phyloP scores from a whole-genome alignment of 495 filamentous ascomycete species.

The Aspergillus taichungensis region DNA sequence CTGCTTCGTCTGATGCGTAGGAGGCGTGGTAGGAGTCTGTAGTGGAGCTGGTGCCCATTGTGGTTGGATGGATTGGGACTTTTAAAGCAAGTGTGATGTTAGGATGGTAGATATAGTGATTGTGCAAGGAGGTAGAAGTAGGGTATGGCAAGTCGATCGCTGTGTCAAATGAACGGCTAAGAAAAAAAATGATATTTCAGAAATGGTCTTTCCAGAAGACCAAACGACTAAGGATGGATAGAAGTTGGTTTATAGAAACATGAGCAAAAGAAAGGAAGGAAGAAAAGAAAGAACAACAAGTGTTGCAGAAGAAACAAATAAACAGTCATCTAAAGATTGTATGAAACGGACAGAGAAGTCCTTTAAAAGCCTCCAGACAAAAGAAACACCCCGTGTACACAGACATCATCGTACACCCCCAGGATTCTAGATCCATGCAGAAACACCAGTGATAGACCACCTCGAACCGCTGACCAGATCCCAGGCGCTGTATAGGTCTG shows the following conservation, averaged over 20 bases:
- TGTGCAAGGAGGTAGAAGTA: constrained; percentile 8
- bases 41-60: constrained; percentile 20
- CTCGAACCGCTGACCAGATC: too few species aligned
- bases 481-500: too few species aligned
- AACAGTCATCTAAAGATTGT: background rate
- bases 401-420: too few species aligned
- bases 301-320: background rate
- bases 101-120: background rate
- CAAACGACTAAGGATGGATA: background rate
- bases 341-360: background rate
- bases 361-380: too few species aligned
- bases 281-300: background rate
- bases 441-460: too few species aligned
- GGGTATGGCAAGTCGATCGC: background rate
- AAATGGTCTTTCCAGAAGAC: constrained; percentile 12
- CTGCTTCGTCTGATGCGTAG: constrained; percentile 27
- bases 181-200: background rate
- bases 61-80: constrained; percentile 8
- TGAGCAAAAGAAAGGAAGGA: constrained; percentile 2
- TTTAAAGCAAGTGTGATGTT: background rate
- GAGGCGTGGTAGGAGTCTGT: constrained; percentile 21
- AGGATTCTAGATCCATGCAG: too few species aligned
- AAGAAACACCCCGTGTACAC: too few species aligned
- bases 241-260: background rate
- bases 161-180: background rate